Evolutionary conservation across 2,329 filamentous ascomycete genomes (phyloP).

Genomic region (Aspergillus pseudonomiae): DNA sequence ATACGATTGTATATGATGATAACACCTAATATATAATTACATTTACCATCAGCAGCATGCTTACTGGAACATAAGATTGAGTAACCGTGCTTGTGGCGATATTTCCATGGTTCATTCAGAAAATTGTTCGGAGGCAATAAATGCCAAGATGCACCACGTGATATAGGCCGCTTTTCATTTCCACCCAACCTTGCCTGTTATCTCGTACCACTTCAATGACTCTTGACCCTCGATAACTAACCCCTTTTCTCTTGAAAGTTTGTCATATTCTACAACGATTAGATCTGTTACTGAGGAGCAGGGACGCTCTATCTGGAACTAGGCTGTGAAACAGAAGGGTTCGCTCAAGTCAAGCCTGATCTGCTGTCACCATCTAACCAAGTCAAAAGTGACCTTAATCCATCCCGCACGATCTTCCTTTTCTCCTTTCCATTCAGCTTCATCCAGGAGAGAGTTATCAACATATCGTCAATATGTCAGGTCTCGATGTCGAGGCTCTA

Average conservation of each 20-base stretch:
- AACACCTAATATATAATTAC: conserved; percentile 27
- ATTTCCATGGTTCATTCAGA: neutral
- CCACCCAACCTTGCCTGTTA: conserved; percentile 11
- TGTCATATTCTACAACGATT: neutral
- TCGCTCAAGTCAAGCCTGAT: conserved; percentile 32
- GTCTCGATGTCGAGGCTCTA: conserved; percentile 83
- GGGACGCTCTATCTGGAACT: conserved; percentile 10
- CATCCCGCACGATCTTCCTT: conserved; percentile 30
- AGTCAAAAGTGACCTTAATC: conserved; percentile 42
- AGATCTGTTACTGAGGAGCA: conserved; percentile 2
- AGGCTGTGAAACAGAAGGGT: conserved; percentile 36
- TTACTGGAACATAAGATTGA: neutral
- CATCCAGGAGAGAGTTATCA: conserved; percentile 29
- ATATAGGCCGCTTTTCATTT: conserved; percentile 1
- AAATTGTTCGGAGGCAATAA: neutral
- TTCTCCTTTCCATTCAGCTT: conserved; percentile 24
- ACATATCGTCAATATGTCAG: conserved; percentile 59
- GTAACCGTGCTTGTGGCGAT: neutral
- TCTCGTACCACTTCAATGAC: conserved; percentile 7
- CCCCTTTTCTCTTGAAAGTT: neutral
- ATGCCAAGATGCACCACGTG: neutral
- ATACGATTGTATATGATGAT: conserved; percentile 25
- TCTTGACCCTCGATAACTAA: neutral
- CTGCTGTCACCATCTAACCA: conserved; percentile 36
- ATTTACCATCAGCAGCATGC: neutral